Percentiles rank a stretch among this genome's conserved stretches.
Evolutionary conservation across 2,329 filamentous ascomycete species (phyloP).

Genomic region (Elsinoe perseae): DNA sequence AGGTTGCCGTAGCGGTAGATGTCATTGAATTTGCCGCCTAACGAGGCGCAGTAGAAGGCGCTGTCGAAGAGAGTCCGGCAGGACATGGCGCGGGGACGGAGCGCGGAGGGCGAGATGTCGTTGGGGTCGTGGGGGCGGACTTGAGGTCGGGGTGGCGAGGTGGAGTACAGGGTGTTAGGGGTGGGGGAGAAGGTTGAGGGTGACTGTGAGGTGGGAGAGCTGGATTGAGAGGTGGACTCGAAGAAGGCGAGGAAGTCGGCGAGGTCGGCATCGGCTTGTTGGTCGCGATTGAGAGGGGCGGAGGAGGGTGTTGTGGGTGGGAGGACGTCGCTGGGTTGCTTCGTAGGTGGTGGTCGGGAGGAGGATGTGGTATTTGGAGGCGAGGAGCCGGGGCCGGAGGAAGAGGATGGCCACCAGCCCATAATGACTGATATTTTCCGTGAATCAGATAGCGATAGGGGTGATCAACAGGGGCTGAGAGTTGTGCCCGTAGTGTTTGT

Average conservation of each 20-base stretch:
- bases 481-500: no score
- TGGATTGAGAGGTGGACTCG: constrained; percentile 25
- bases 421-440: constrained; percentile 14
- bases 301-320: constrained; percentile 20
- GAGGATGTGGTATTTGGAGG: constrained; percentile 21
- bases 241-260: constrained; percentile 46
- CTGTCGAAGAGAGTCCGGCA: constrained; percentile 86
- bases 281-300: constrained; percentile 31
- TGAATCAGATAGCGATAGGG: neutral
- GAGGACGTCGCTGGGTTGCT: constrained; percentile 12
- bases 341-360: constrained; percentile 9
- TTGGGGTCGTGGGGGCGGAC: no score
- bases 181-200: constrained; percentile 17
- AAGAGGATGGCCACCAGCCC: constrained; percentile 23
- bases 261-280: constrained; percentile 49
- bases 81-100: constrained; percentile 75
- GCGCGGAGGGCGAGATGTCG: constrained; percentile 48
- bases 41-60: constrained; percentile 86
- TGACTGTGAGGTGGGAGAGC: constrained; percentile 21
- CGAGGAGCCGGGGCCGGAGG: constrained; percentile 24
- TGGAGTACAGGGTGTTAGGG: constrained; percentile 19
- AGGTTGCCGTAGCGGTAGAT: constrained; percentile 80
- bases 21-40: constrained; percentile 85
- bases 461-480: no score
- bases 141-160: constrained; percentile 24